Base-by-base conservation (phyloP, 805 yeast genomes). In the Myxozyma lipomycoides region DNA sequence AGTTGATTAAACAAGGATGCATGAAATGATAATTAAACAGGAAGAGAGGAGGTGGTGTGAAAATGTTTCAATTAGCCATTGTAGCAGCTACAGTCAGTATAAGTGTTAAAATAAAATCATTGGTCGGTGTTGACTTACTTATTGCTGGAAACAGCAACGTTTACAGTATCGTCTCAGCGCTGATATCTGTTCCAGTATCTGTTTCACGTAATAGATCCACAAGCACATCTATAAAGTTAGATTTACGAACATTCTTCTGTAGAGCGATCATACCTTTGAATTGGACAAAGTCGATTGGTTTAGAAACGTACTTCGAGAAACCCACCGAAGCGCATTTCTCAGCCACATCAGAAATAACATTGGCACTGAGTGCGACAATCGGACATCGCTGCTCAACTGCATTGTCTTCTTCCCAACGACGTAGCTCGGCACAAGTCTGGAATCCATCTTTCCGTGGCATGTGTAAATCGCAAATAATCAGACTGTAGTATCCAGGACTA, bases 391-490 rank as follows among this genome's bases (percentile, higher is more conserved):
- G 17, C 19, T 24, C 48, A 21, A 38, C 25, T 6, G 46, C 53
- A 19, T 51, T 44, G 3, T 50, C 51, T 35, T 46, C 46, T 44
- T 66, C 69, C 68, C 67, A 65, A 4, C 56, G 56, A 17, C 69
- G 62, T 34, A 66, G 63, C 30, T 64, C 68, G 18, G 51, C 41
- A 52, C 70, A 66, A 5, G 66, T 62, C 45, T 62, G 61, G 51
- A 63, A 66, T 7, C 70, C 70, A 41, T 67, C 64, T 54, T 65
- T 65, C 10, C 65, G 57, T n/a, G 70, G 70, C 70, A 66, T 66
- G 35, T 66, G 69, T 45, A 66, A 49, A 47, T 66, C 70, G 38
- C 68, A 64, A 3, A 66, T 48, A 39, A 65, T 60, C 51, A 66
- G 38, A 35, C 56, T 56, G 48, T 63, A 66, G 34, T 50, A 58